These are phyloP conservation scores for Aspergillus niger DNA, from an alignment of 2,329 filamentous ascomycete genomes.

Conservation along the genomic window DNA sequence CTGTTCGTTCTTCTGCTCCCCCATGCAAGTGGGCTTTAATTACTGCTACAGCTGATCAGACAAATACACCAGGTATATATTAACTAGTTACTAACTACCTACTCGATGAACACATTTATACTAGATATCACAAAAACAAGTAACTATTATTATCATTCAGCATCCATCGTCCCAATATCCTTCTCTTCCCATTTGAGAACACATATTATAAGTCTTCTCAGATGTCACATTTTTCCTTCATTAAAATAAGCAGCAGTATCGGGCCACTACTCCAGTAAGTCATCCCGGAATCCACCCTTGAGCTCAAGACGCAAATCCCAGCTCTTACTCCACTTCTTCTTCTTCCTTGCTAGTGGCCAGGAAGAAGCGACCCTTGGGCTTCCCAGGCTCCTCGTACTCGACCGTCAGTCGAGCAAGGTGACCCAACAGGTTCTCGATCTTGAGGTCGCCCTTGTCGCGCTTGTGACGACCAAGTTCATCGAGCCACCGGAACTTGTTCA, in stretches of 20 bases:
- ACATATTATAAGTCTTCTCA: background rate
- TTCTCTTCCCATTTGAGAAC: background rate
- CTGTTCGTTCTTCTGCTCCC: background rate
- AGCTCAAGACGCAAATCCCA: background rate
- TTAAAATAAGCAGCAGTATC: background rate
- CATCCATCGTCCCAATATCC: background rate
- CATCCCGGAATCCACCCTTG: background rate
- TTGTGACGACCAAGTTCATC: slow-evolving; percentile 52
- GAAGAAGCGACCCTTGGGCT: slow-evolving; percentile 46
- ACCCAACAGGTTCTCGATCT: slow-evolving; percentile 54
- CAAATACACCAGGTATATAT: slow-evolving; percentile 4
- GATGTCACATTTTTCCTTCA: background rate
- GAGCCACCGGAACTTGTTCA: slow-evolving; percentile 49
- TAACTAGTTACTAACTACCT: slow-evolving; percentile 35
- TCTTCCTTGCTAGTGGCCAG: slow-evolving; percentile 48
- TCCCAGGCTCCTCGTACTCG: slow-evolving; percentile 52
- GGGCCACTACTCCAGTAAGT: background rate
- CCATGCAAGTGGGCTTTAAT: background rate
- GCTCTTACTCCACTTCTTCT: slow-evolving; percentile 43
- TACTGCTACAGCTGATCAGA: no score
- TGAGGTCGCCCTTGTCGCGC: slow-evolving; percentile 51
- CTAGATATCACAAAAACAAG: background rate
- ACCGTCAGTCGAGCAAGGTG: slow-evolving; percentile 52
- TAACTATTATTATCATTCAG: background rate
- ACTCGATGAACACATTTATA: background rate